These are phyloP conservation scores for Arachis stenosperma DNA, from an alignment of 306 rosid genomes.

Conservation along the genomic window DNA sequence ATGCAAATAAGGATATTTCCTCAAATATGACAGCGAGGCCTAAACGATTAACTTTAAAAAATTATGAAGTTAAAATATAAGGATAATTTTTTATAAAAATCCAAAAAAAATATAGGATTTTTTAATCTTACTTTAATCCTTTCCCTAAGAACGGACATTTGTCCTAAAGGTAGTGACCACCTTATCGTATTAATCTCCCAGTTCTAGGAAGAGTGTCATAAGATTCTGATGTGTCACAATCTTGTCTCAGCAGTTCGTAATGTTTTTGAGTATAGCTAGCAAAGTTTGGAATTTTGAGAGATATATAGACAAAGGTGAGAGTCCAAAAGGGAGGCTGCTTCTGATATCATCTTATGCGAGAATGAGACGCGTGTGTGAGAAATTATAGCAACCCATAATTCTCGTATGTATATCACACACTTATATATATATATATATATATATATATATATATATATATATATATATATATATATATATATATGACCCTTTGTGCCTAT, in stretches of 20 bases:
- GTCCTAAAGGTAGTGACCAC: not conserved
- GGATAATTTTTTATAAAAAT: too few species aligned
- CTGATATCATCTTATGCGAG: not conserved
- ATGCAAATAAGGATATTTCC: too few species aligned
- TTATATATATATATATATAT: not conserved
- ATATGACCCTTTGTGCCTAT: not conserved
- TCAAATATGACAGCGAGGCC: too few species aligned
- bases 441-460: too few species aligned
- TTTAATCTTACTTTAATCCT: too few species aligned
- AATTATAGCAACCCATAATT: not conserved
- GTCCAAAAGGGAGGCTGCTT: not conserved
- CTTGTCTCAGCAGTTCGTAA: too few species aligned
- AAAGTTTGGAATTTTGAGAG: not conserved
- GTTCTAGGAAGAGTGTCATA: not conserved
- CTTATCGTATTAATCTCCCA: not conserved
- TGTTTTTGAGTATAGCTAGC: not conserved
- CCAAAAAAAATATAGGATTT: too few species aligned
- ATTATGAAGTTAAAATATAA: too few species aligned
- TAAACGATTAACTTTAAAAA: too few species aligned
- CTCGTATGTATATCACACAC: not conserved
- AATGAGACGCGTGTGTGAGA: slow-evolving; percentile 26
- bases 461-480: too few species aligned
- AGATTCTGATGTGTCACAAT: too few species aligned
- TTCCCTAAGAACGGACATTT: too few species aligned
- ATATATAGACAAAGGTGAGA: slow-evolving; percentile 12